phyloP scores from a whole-genome alignment of 768 basidiomycete genomes.

The Termitomyces sp. region DNA sequence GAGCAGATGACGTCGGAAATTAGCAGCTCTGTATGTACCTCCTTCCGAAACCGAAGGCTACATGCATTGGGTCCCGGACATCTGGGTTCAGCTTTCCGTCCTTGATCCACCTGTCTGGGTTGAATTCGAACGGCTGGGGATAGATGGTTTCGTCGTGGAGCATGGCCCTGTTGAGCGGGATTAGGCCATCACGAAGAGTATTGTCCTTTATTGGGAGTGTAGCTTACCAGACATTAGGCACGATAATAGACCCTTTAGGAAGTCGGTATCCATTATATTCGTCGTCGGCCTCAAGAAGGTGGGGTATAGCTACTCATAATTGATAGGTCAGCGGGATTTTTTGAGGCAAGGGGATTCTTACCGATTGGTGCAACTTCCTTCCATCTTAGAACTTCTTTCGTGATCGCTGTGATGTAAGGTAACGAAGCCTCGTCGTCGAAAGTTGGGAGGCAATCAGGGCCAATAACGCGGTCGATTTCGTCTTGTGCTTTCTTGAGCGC shows the following conservation, averaged over 20 bases:
- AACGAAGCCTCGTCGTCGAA: constrained; percentile 21
- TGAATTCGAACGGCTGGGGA: constrained; percentile 24
- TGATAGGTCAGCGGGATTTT: not conserved
- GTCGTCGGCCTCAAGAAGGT: constrained; percentile 23
- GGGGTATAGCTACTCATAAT: constrained; percentile 20
- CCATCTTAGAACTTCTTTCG: constrained; percentile 27
- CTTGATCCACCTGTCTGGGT: constrained; percentile 31
- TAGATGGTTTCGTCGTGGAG: constrained; percentile 25
- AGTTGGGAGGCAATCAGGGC: constrained; percentile 20
- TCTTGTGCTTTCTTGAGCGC: constrained; percentile 19
- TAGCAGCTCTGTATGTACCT: constrained; percentile 1
- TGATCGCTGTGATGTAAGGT: constrained; percentile 26
- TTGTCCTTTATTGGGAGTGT: not conserved
- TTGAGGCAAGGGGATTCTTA: not conserved
- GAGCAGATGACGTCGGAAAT: not conserved
- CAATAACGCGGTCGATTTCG: constrained; percentile 22
- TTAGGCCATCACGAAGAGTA: not conserved
- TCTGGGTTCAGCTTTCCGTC: constrained; percentile 13
- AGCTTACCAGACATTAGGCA: constrained; percentile 24
- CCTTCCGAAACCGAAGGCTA: constrained; percentile 17
- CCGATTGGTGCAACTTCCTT: constrained; percentile 19
- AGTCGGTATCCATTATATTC: constrained; percentile 29
- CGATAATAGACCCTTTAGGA: constrained; percentile 23
- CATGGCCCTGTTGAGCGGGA: constrained; percentile 23
- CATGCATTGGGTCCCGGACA: constrained; percentile 9